Conservation (phyloP, 2,329 filamentous ascomycete genomes). For the Epichloe sibirici region DNA sequence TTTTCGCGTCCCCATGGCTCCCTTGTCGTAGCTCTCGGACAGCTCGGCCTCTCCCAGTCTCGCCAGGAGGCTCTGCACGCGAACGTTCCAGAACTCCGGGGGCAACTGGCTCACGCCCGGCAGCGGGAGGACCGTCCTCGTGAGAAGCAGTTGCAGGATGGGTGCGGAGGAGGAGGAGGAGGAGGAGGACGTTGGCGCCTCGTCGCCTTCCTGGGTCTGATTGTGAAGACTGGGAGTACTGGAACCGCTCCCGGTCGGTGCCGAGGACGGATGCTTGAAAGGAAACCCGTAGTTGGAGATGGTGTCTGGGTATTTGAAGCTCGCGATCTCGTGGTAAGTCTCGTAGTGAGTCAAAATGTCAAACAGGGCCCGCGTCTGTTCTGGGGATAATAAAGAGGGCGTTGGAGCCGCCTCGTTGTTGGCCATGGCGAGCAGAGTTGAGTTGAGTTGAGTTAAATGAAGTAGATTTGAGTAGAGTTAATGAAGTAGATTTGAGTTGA, state of each 20-base stretch:
- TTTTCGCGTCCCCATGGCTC: conserved; percentile 60
- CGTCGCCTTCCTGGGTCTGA: conserved; percentile 7
- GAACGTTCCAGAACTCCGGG: conserved; percentile 51
- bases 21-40: conserved; percentile 75
- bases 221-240: neutral
- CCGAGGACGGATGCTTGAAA: conserved; percentile 31
- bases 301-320: conserved; percentile 53
- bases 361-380: conserved; percentile 41
- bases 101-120: conserved; percentile 55
- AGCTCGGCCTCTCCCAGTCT: conserved; percentile 55
- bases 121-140: conserved; percentile 49
- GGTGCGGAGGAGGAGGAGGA: conserved; percentile 39
- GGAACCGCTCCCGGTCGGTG: conserved; percentile 5
- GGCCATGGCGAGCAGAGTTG: neutral
- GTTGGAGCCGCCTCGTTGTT: neutral
- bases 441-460: neutral
- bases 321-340: conserved; percentile 56
- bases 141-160: conserved; percentile 55
- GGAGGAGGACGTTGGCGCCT: conserved; percentile 9
- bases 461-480: neutral
- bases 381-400: conserved; percentile 1
- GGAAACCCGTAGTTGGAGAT: conserved; percentile 60
- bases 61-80: conserved; percentile 45
- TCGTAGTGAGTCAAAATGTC: conserved; percentile 48
- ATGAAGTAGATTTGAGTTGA: too few relatives aligned